phyloP scores from a whole-genome alignment of 2,329 filamentous ascomycete species.

The Exophiala sp. region DNA sequence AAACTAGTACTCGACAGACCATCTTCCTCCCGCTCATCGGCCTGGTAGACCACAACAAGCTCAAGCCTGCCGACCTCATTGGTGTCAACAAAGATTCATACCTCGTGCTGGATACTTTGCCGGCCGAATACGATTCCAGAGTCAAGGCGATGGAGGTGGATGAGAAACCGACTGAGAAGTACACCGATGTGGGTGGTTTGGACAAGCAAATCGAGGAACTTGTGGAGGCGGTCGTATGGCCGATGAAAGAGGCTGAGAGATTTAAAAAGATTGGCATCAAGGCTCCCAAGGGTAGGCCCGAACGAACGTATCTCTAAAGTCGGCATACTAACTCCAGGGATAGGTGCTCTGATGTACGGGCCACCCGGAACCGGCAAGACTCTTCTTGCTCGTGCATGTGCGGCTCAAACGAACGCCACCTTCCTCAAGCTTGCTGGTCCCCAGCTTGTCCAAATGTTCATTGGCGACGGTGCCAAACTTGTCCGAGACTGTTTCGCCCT shows the following conservation, averaged over 20 bases:
- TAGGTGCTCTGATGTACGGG: conserved; percentile 93
- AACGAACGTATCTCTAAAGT: too few relatives aligned
- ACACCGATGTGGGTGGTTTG: conserved; percentile 92
- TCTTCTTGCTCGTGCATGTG: conserved; percentile 81
- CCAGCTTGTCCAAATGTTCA: conserved; percentile 99
- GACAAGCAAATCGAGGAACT: conserved; percentile 99
- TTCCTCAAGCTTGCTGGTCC: conserved; percentile 98
- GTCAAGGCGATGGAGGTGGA: conserved; percentile 99
- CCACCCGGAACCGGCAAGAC: conserved; percentile 47
- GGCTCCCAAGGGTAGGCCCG: conserved; percentile 84
- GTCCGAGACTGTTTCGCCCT: conserved; percentile 96
- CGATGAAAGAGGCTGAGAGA: conserved; percentile 98
- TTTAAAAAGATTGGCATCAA: conserved; percentile 99
- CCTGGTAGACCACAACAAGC: conserved; percentile 86
- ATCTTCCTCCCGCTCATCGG: conserved; percentile 98
- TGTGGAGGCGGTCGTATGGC: conserved; percentile 97
- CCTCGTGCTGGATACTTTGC: conserved; percentile 89
- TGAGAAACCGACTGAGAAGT: conserved; percentile 98
- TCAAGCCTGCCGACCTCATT: conserved; percentile 94
- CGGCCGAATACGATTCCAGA: conserved; percentile 95
- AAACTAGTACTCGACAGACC: conserved; percentile 95
- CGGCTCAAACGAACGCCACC: conserved; percentile 94
- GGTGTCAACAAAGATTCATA: conserved; percentile 99
- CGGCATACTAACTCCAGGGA: conserved; percentile 11
- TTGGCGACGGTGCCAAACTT: conserved; percentile 94